Base-by-base conservation (phyloP, 371 early-diverging fungal species). In the Syncephalis plumigaleata region DNA sequence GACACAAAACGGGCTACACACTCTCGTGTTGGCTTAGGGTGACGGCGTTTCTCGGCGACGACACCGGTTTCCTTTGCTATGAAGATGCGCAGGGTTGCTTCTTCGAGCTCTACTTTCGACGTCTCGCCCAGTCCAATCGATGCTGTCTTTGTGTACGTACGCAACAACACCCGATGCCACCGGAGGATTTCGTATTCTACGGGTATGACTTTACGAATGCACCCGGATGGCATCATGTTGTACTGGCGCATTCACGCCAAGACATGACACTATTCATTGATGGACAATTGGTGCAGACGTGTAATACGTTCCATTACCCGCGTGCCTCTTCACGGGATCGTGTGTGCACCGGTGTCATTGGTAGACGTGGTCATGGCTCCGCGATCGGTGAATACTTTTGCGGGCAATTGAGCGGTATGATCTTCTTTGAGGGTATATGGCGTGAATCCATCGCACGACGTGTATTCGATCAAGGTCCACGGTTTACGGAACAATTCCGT, bases 141-240 rank as follows among this genome's bases (percentile, higher is more conserved):
- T 63, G 58, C 22, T 63, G 64, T 39, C 56, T 63, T n/a, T 63
- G 64, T 44, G 64, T 63, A n/a, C 51, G 61, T 11, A 63, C 64
- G 0, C 64, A 63, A 20, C 64, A 63, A 17, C 58, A 50, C n/a
- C 60, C 64, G 1, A 55, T 58, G 8, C 64, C 64, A 1, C 54
- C 64, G 0, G 64, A 63, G 25, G 64, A 63, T 40, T 63, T 60
- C 51, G 64, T 63, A 27, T 63, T 63, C 53, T 58, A 63, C 36
- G 58, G 64, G 13, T 63, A 60, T 25, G 58, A 60, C 39, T 63
- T 63, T 49, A 55, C 58, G 18, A 58, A 63, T 47, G 58, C 61
- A 0, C 56, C 56, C 0, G 56, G 58, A 16, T 63, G 64, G 64
- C 64, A 60, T 36, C 64, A 63, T 44, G 49, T 63, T 25, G 64